phyloP scores from a whole-genome alignment of 2,329 filamentous ascomycete genomes.

The Nemania abortiva region DNA sequence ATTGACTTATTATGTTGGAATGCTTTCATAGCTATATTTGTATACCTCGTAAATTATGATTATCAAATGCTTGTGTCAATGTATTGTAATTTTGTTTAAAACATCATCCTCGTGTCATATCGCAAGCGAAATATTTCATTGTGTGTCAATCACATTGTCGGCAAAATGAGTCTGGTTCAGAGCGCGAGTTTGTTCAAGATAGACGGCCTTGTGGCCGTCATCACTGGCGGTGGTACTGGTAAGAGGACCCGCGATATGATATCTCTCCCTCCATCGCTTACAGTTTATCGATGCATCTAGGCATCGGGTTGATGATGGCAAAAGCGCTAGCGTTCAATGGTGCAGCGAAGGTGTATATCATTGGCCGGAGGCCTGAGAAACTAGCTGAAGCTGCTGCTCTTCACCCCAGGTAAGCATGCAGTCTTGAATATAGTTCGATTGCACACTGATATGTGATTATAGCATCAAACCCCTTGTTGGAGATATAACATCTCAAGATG shows the following conservation, averaged over 20 bases:
- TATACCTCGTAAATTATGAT: background rate
- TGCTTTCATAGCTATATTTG: background rate
- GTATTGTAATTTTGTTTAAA: background rate
- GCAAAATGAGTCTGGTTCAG: background rate
- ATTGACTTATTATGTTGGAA: background rate
- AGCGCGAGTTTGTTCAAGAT: background rate
- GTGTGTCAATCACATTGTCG: background rate
- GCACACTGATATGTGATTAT: background rate
- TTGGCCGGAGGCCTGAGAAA: background rate
- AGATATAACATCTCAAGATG: background rate
- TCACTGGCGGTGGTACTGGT: background rate
- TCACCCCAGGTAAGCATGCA: background rate
- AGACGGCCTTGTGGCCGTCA: background rate
- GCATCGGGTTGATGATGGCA: background rate
- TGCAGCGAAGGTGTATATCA: background rate
- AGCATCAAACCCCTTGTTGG: background rate
- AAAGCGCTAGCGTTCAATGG: background rate
- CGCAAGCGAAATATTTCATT: background rate
- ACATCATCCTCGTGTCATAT: background rate
- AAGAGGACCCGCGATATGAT: too few species aligned
- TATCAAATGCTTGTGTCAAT: background rate
- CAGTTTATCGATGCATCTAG: too few species aligned
- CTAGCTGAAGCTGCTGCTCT: background rate
- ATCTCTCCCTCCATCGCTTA: too few species aligned
- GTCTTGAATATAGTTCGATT: background rate